Evolutionary conservation across 1,284 basidiomycete species (phyloP), one percentile per base, ranked within the genome.

Genomic region (Cerrena zonata): DNA sequence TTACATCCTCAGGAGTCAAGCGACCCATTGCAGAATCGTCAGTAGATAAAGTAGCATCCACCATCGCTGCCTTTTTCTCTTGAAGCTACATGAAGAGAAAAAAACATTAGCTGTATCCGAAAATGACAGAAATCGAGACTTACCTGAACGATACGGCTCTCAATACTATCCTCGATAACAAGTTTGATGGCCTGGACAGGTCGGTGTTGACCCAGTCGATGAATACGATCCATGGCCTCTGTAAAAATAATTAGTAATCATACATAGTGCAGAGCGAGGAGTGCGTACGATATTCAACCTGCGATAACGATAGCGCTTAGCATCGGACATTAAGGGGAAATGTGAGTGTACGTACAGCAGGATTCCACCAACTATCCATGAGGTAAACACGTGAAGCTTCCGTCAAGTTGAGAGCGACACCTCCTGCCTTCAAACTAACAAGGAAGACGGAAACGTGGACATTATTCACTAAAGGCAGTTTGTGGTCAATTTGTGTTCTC

Each of bases 171-270:
- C 67, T 98, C 94, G 49, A 98, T 81, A 25, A 98, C 89, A 34
- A 98, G 78, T 63, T 98, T 94, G 66, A 93, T 91, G 13, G 94
- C 93, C 59, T 89, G 81, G 44, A 97, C 91, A 2, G 95, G 94
- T 22, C 95, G 81, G 59, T 86, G 89, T 69, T 98, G 94, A 18
- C 92, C 93, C 30, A 95, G 74, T 56, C 91, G 85, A 69, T 94
- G 91, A 53, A 94, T 94, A 52, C 94, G 88, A 68, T 98, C 94
- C 93, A 96, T 96, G 2, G 94, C 94, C 78, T 97, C 88, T 90
- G 76, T 53, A 56, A 27, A 11, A 48, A 34, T 18, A 26, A 36
- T 38, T 45, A 46, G 47, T 13, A 52, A 43, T 5, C 41, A 5
- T 43, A 15, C 4, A 43, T 22, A 22, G 4, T 4, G 24, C 43